Base-by-base conservation (phyloP, 257 asterid species). In the Solanum lycopersicoides region DNA sequence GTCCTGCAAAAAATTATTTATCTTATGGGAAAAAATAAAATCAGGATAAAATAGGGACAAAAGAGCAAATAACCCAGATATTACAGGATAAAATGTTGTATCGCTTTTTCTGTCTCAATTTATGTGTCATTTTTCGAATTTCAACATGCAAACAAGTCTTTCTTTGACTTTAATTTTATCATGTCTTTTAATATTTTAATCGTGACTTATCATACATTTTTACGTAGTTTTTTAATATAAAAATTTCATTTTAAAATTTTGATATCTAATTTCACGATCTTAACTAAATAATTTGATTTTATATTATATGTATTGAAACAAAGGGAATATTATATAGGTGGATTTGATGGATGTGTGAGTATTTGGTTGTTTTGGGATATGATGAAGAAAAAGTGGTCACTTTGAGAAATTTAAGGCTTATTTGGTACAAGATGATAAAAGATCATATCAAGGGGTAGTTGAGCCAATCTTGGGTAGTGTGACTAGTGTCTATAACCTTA, bases 341-440 rank as follows among this genome's bases (percentile, higher is more conserved):
- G 83, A 88, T 83, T 86, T 56, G 82, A 79, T 82, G 89, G 6
- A 60, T 1, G 79, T 71, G 88, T 60, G 86, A 69, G 21, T 9
- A 72, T 41, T 56, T 82, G 25, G 25, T 47, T 45, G 66, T 25
- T 45, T 45, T 28, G 66, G 84, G 25, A 45, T 25, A 5, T 79
- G 65, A 79, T 79, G 65, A 34, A 9, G 11, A 8, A 25, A 45
- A 79, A 45, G 84, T 79, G 39, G 16, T 37, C 25, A 79, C 65
- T 16, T 79, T 47, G 42, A 44, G 66, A 79, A 45, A 80, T 16
- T 45, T 47, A 80, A 73, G 68, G 66, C 84, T 47, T 30, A 45
- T 47, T 80, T 47, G 66, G 44, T 28, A 15, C 84, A 79, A 79
- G 11, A 79, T 37, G 1, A 80, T 28, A 45, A 79, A 45, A 42